Evolutionary conservation across 768 basidiomycete genomes (phyloP).

Genomic region (Rhodotorula toruloides): DNA sequence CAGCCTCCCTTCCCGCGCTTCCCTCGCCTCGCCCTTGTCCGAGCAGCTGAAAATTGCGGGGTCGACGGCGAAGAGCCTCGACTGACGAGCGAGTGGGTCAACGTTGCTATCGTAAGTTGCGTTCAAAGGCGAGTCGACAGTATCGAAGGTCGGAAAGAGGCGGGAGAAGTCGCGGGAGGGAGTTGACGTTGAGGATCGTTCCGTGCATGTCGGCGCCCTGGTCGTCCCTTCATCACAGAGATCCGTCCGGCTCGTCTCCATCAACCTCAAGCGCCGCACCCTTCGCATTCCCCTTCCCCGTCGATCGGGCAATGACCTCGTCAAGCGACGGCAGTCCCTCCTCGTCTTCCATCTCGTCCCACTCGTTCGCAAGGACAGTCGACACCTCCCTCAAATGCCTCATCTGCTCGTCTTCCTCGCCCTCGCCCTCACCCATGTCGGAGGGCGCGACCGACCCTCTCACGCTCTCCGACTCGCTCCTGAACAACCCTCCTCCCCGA

Average conservation of each 20-base stretch:
- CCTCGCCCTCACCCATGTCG: neutral
- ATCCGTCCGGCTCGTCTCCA: neutral
- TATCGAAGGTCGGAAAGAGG: neutral
- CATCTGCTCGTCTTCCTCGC: slow-evolving; percentile 9
- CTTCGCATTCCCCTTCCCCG: neutral
- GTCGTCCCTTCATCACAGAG: neutral
- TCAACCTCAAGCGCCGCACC: neutral
- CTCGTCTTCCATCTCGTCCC: neutral
- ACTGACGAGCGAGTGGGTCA: neutral
- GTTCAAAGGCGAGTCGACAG: neutral
- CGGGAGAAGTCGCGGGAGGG: neutral
- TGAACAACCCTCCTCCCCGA: slow-evolving; percentile 3
- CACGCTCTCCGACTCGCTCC: neutral
- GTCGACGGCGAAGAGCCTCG: no score
- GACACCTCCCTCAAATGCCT: slow-evolving; percentile 8
- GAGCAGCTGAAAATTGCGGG: no score
- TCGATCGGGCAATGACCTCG: neutral
- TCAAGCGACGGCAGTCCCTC: neutral
- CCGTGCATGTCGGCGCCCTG: neutral
- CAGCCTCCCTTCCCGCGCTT: no score
- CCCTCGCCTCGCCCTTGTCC: no score
- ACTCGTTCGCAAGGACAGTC: neutral
- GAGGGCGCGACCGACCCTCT: neutral
- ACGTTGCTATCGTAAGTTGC: neutral
- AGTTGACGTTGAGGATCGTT: no score